Percentiles rank a stretch among this genome's conserved stretches.
Evolutionary conservation across 371 early-diverging fungal genomes (phyloP).

Genomic region (Nosema muscidifuracis): DNA sequence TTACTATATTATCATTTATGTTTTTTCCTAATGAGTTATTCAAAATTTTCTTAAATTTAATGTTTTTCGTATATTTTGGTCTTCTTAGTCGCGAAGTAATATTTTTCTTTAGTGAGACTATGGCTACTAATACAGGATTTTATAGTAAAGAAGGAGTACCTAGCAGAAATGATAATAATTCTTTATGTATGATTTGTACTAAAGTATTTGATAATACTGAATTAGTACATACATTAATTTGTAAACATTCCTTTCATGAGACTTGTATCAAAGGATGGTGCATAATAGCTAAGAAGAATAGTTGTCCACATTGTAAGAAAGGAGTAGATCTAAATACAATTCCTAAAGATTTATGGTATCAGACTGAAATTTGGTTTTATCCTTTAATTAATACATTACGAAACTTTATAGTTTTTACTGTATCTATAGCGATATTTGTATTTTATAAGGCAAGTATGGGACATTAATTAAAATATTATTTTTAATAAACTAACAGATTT

Average conservation of each 20-base stretch:
- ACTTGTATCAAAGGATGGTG: conserved; percentile 85
- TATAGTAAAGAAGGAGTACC: conserved; percentile 54
- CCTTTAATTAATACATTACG: conserved; percentile 56
- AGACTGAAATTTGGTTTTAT: conserved; percentile 55
- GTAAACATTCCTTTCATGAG: conserved; percentile 67
- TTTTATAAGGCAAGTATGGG: too few species aligned
- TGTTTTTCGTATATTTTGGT: conserved; percentile 58
- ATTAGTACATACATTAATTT: conserved; percentile 52
- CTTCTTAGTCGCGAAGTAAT: conserved; percentile 58
- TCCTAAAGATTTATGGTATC: conserved; percentile 54
- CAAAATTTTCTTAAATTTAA: conserved; percentile 17
- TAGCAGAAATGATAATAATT: conserved; percentile 28
- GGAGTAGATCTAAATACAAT: conserved; percentile 58
- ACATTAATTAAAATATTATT: too few species aligned
- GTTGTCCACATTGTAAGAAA: conserved; percentile 77
- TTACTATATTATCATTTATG: conserved; percentile 21
- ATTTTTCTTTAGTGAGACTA: conserved; percentile 49
- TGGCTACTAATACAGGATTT: conserved; percentile 52
- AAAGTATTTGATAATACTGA: conserved; percentile 34
- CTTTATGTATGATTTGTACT: conserved; percentile 53
- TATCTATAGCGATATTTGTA: conserved; percentile 44
- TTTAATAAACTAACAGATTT: too few species aligned
- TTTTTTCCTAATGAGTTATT: neutral
- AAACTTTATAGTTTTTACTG: conserved; percentile 55
- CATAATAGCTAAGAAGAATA: conserved; percentile 79